Conservation (phyloP, 1,284 basidiomycete species). For the Malassezia caprae region DNA sequence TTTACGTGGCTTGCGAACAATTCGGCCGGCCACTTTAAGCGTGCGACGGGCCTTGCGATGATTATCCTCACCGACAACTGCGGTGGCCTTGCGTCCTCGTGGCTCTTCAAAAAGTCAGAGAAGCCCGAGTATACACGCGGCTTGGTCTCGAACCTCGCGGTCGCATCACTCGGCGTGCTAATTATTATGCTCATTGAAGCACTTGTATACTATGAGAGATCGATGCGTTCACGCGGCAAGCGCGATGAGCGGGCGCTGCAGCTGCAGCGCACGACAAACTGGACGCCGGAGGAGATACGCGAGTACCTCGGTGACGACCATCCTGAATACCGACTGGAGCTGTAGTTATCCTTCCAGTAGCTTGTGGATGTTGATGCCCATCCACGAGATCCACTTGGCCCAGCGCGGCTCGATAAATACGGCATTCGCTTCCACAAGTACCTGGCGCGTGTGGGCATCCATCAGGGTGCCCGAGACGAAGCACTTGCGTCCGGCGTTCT, state of each 20-base stretch:
- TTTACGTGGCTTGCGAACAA: conserved; percentile 24
- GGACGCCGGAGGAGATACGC: conserved; percentile 27
- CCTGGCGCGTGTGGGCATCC: conserved; percentile 61
- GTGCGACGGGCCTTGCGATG: conserved; percentile 29
- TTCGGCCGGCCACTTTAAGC: conserved; percentile 29
- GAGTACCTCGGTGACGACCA: conserved; percentile 37
- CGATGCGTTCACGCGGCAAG: conserved; percentile 24
- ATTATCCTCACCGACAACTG: conserved; percentile 34
- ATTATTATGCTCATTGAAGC: conserved; percentile 26
- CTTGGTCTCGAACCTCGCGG: conserved; percentile 28
- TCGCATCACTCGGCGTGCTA: conserved; percentile 20
- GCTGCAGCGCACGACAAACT: conserved; percentile 19
- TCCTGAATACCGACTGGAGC: conserved; percentile 24
- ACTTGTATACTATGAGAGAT: conserved; percentile 27
- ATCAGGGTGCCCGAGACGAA: conserved; percentile 64
- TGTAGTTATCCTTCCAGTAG: conserved; percentile 4
- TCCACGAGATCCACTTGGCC: conserved; percentile 54
- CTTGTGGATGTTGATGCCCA: conserved; percentile 12
- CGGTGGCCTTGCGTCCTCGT: conserved; percentile 29
- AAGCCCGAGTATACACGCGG: conserved; percentile 26
- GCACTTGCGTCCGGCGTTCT: conserved; percentile 66
- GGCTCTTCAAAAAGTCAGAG: conserved; percentile 29
- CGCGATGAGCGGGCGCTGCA: conserved; percentile 25
- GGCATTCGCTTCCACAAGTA: conserved; percentile 67
- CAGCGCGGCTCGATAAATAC: conserved; percentile 75